Evolutionary conservation across 2,329 filamentous ascomycete genomes (phyloP), one percentile per base, ranked within the genome.

Genomic region (Venturia oleaginea): DNA sequence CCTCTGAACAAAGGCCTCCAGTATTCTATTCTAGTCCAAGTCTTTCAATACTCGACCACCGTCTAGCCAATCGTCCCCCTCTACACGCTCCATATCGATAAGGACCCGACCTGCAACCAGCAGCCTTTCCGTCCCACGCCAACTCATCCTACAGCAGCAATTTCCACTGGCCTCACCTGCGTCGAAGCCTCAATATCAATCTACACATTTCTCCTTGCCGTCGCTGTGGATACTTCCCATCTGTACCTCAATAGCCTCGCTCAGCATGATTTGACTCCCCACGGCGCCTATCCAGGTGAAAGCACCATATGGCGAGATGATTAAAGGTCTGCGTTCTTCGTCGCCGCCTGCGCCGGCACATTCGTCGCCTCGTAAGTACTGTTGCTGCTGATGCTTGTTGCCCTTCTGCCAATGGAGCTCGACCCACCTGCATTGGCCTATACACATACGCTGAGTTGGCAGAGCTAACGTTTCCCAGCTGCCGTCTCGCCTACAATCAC

Each of bases 331-430:
- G 66, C 69, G 68, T 66, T 73, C 72, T 67, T 72, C 73, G 68
- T 86, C 85, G 69, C 86, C 85, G 74, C 82, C 84, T 70, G 83
- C 84, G 76, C 81, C 81, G 76, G 78, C 81, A 69, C 79, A 81
- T 71, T 78, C 82, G 69, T 81, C 83, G 75, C 78, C 81, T 71
- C 80, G 85, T 87, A 86, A 74, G 85, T 87, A 68, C 34, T 42
- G 6, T 55, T 48, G 30, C 24, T 62, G 48, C 55, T 37, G 10
- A 5, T 37, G 34, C 34, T 48, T 43, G 57, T 57, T 61, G 51
- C 51, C n/a, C 34, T 34, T n/a, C 38, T 61, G 55, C 63, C 63
- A 61, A 51, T 64, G 32, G 27, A 42, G 59, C 66, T 32, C 57
- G 48, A 65, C 42, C 62, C 32, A 22, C 10, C 62, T 61, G 54